Conservation (phyloP, 352 stramenopile genomes). For the Phytophthora aleatoria region DNA sequence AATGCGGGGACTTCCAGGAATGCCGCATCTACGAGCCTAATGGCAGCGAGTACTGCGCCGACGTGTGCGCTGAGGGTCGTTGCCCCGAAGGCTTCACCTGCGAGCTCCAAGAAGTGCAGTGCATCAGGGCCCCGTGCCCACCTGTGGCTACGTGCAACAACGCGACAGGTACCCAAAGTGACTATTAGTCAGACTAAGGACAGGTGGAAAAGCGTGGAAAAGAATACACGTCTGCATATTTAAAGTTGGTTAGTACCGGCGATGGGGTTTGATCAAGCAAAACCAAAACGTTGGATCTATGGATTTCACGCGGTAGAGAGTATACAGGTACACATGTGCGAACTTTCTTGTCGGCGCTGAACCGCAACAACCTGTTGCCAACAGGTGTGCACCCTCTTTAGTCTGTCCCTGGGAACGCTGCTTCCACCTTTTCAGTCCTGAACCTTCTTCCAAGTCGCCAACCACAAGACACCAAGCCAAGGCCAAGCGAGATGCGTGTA, state of each 20-base stretch:
- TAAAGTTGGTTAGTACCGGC: neutral
- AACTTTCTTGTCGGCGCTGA: slow-evolving; percentile 6
- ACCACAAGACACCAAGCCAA: neutral
- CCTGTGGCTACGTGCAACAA: slow-evolving; percentile 13
- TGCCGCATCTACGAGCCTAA: slow-evolving; percentile 17
- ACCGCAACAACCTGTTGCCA: slow-evolving; percentile 13
- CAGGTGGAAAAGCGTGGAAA: neutral
- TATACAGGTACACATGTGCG: neutral
- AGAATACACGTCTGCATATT: neutral
- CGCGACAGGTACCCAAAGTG: neutral
- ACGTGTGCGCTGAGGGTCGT: slow-evolving; percentile 10
- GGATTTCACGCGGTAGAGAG: neutral
- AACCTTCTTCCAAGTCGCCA: slow-evolving; percentile 10
- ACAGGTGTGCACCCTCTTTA: slow-evolving; percentile 1
- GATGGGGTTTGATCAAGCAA: too few species aligned
- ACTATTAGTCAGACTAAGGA: neutral
- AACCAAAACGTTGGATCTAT: neutral
- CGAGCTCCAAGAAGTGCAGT: slow-evolving; percentile 22
- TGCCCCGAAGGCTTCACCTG: slow-evolving; percentile 11
- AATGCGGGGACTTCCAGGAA: slow-evolving; percentile 15
- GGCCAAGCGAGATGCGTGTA: slow-evolving; percentile 17
- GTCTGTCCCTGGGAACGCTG: neutral
- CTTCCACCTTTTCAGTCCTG: slow-evolving; percentile 10
- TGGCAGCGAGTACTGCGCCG: slow-evolving; percentile 19
- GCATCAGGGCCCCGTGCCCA: slow-evolving; percentile 18